Conservation (phyloP, 352 stramenopile species). For the Phytophthora pistaciae region DNA sequence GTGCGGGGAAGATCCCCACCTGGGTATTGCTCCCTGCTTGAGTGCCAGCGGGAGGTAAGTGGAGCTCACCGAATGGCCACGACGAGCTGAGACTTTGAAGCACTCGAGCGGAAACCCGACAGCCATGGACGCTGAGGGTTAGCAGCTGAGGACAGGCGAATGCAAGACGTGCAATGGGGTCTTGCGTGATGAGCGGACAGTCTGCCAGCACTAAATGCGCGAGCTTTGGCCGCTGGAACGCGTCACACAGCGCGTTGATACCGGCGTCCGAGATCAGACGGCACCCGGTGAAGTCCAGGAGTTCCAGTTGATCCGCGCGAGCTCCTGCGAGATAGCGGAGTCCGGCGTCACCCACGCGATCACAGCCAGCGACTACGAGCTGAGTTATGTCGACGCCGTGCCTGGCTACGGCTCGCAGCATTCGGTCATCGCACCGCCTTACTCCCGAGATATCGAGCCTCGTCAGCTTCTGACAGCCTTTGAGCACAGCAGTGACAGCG, state of each 20-base stretch:
- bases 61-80: conserved; percentile 69
- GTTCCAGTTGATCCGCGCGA: conserved; percentile 66
- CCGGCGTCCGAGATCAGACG: conserved; percentile 60
- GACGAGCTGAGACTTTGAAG: conserved; percentile 71
- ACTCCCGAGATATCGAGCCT: conserved; percentile 69
- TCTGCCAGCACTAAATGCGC: conserved; percentile 65
- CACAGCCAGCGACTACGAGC: conserved; percentile 70
- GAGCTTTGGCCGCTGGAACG: conserved; percentile 61
- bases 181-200: conserved; percentile 71
- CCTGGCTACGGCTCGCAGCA: conserved; percentile 56
- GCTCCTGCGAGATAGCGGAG: conserved; percentile 51
- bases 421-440: conserved; percentile 65
- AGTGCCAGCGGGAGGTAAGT: conserved; percentile 36
- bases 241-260: conserved; percentile 59
- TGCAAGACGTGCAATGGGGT: conserved; percentile 65
- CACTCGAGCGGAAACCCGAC: conserved; percentile 64
- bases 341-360: conserved; percentile 67
- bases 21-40: conserved; percentile 32
- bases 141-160: conserved; percentile 74
- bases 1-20: conserved; percentile 74
- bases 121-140: conserved; percentile 74
- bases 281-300: conserved; percentile 72
- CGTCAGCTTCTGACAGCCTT: conserved; percentile 54
- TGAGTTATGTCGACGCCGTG: conserved; percentile 48
- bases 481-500: conserved; percentile 70